phyloP scores from a whole-genome alignment of 169 alveolate species.

The Babesia divergens region DNA sequence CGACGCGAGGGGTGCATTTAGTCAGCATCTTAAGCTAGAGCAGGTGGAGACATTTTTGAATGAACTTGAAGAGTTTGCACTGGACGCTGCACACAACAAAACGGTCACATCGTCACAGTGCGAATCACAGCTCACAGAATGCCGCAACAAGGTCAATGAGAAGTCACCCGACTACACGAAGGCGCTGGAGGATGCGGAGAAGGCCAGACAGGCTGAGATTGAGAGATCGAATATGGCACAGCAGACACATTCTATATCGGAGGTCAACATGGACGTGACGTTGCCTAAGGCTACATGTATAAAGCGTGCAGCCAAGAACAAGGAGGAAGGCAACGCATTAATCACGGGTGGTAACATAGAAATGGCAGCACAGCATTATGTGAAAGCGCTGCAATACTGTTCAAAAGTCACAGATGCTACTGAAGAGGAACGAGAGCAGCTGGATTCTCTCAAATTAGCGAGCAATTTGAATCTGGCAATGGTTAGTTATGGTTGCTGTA shows the following conservation, averaged over 20 bases:
- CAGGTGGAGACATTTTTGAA: slow-evolving; percentile 1
- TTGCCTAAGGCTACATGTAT: slow-evolving; percentile 49
- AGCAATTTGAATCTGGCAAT: slow-evolving; percentile 57
- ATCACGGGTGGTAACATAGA: slow-evolving; percentile 55
- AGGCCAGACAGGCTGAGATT: slow-evolving; percentile 25
- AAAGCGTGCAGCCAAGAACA: slow-evolving; percentile 60
- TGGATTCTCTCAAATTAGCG: slow-evolving; percentile 40
- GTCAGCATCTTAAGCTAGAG: background rate
- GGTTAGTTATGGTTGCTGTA: slow-evolving; percentile 8
- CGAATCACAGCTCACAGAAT: background rate
- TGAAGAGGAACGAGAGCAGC: slow-evolving; percentile 33
- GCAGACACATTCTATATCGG: background rate
- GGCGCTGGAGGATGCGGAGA: slow-evolving; percentile 35
- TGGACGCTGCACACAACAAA: slow-evolving; percentile 7
- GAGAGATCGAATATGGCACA: background rate
- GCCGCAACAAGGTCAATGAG: slow-evolving; percentile 14
- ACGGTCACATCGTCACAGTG: background rate
- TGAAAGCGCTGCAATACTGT: slow-evolving; percentile 59
- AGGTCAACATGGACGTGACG: slow-evolving; percentile 55
- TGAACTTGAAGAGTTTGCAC: slow-evolving; percentile 6
- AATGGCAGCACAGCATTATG: slow-evolving; percentile 56
- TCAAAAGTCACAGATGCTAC: slow-evolving; percentile 32
- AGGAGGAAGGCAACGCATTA: slow-evolving; percentile 59
- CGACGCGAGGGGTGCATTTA: slow-evolving; percentile 30
- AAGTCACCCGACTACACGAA: slow-evolving; percentile 1